Conservation (phyloP, 331 rosid genomes). For the Spiraea crenata region DNA sequence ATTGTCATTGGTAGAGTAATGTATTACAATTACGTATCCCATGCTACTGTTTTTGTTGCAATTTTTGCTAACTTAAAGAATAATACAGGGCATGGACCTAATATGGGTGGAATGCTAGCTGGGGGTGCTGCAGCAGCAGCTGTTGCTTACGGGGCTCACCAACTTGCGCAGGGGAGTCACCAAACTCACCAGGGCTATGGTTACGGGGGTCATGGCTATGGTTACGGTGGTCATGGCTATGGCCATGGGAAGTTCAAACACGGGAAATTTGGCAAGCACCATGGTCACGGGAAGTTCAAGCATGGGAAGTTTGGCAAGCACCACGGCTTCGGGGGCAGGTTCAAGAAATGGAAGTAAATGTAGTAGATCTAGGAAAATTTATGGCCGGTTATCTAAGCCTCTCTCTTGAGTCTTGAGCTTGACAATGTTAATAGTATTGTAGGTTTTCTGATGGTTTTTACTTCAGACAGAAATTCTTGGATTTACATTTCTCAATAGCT, state of each 20-base stretch:
- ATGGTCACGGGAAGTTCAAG: constrained; percentile 48
- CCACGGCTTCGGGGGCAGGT: constrained; percentile 36
- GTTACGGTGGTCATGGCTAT: too few relatives aligned
- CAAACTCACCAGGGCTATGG: constrained; percentile 33
- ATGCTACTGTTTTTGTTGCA: background rate
- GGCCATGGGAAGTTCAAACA: constrained; percentile 55
- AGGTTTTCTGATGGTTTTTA: background rate
- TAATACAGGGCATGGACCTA: constrained; percentile 48
- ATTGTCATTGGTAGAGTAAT: background rate
- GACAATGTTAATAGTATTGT: background rate
- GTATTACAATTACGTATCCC: background rate
- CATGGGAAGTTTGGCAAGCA: constrained; percentile 52
- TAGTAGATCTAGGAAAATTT: background rate
- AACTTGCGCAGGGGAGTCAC: constrained; percentile 27
- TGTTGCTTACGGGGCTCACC: constrained; percentile 46
- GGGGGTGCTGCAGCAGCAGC: constrained; percentile 84
- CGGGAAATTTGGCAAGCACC: constrained; percentile 43
- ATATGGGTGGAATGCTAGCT: constrained; percentile 54
- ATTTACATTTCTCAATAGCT: background rate
- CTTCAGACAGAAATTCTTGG: background rate
- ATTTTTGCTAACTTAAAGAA: background rate
- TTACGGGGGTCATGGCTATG: constrained; percentile 33
- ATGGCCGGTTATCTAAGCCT: background rate
- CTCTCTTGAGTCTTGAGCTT: background rate
- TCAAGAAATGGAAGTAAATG: constrained; percentile 63